Evolutionary conservation across 768 basidiomycete genomes (phyloP), one percentile per base, ranked within the genome.

Genomic region (Suillus decipiens): DNA sequence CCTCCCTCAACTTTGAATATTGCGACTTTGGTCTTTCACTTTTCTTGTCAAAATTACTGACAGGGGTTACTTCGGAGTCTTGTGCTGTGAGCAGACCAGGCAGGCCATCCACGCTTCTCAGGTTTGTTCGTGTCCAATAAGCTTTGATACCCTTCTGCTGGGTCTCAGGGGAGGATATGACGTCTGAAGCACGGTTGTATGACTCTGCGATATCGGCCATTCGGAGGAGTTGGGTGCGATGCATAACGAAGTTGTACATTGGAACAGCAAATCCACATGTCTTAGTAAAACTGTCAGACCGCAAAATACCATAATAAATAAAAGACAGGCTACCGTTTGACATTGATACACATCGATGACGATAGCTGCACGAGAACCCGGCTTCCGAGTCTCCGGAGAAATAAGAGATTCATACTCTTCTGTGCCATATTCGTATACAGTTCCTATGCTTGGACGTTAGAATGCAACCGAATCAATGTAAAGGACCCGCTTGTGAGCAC

Each of bases 251-350:
- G 42, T 81, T 77, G 69, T 84, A 89, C 62, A 83, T 78, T 6
- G 89, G 89, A 22, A 90, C 84, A 5, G 81, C 81, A 65, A 77
- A 89, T 22, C 89, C 88, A 65, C 89, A 91, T 1, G 87, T 86
- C 89, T 89, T 17, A 6, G 9, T 10, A 9, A 5, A 57, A 57
- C 2, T 43, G 61, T 39, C 56, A 42, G 34, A 22, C 50, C 33
- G 31, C 41, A 19, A 7, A 17, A 36, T 3, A 14, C 12, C 12
- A 9, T 37, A 45, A n/a, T 31, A 53, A 31, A 48, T 31, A 19
- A 19, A 15, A 57, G 12, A 39, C 28, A 51, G 48, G 24, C 2
- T 55, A 83, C 82, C 6, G 82, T 67, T 48, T 78, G 76, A 31
- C 88, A 86, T 77, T 87, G 82, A 70, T 83, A 78, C 12, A 90